phyloP scores from a whole-genome alignment of 2,329 filamentous ascomycete species.

The Aspergillus pseudoterreus region DNA sequence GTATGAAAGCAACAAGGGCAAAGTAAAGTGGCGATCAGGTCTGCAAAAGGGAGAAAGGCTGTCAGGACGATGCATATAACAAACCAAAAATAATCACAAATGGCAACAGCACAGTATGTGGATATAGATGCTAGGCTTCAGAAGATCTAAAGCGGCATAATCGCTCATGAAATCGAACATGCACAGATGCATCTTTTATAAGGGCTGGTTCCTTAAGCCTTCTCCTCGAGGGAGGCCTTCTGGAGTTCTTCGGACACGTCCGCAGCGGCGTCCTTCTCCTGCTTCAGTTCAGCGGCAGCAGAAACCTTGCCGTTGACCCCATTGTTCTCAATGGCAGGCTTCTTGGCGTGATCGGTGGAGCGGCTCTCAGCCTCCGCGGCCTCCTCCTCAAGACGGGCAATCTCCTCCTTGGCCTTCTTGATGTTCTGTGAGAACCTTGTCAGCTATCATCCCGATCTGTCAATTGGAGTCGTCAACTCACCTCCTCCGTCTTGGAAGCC shows the following conservation, averaged over 20 bases:
- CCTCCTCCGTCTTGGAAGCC: slow-evolving; percentile 82
- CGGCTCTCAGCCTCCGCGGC: slow-evolving; percentile 38
- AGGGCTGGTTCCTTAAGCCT: slow-evolving; percentile 24
- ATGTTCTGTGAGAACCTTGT: slow-evolving; percentile 67
- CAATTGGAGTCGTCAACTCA: slow-evolving; percentile 48
- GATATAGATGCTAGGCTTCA: slow-evolving; percentile 23
- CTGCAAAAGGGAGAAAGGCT: slow-evolving; percentile 1
- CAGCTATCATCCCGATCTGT: slow-evolving; percentile 8
- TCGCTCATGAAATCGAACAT: slow-evolving; percentile 16
- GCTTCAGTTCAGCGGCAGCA: slow-evolving; percentile 51
- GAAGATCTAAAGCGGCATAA: slow-evolving; percentile 19
- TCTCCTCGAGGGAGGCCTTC: slow-evolving; percentile 59
- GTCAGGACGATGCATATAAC: slow-evolving; percentile 1
- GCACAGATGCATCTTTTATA: slow-evolving; percentile 13
- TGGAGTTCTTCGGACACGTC: slow-evolving; percentile 60
- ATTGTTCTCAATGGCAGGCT: slow-evolving; percentile 50
- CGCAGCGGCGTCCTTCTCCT: slow-evolving; percentile 57
- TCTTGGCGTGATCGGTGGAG: slow-evolving; percentile 51
- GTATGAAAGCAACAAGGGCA: background rate
- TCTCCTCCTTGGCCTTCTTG: slow-evolving; percentile 92
- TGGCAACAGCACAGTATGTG: slow-evolving; percentile 8
- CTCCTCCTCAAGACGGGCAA: slow-evolving; percentile 78
- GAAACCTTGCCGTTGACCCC: slow-evolving; percentile 51
- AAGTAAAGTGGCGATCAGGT: background rate
- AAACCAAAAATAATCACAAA: slow-evolving; percentile 11